Percentiles rank a stretch among this genome's conserved stretches.
Conservation (phyloP, 805 yeast genomes). For the Wickerhamiella vanderwaltii region DNA sequence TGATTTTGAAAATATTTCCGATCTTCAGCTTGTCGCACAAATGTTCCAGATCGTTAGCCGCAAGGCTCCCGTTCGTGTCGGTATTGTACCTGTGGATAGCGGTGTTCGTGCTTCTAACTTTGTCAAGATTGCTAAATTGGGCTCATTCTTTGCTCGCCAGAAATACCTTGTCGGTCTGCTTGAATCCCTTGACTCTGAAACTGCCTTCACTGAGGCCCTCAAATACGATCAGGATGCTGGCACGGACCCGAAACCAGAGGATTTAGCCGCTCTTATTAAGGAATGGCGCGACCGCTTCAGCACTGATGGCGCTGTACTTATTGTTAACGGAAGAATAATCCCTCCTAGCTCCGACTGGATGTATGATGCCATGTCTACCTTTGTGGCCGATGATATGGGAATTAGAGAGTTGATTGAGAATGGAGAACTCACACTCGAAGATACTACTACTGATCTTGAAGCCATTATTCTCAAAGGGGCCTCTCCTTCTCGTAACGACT, state of each 20-base stretch:
- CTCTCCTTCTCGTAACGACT: conserved; percentile 33
- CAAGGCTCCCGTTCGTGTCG: conserved; percentile 67
- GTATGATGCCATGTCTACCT: conserved; percentile 17
- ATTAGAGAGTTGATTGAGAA: conserved; percentile 22
- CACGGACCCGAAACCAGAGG: conserved; percentile 9
- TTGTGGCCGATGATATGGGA: conserved; percentile 40
- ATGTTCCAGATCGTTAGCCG: conserved; percentile 28
- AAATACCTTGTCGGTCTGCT: conserved; percentile 15
- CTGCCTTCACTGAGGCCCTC: conserved; percentile 15
- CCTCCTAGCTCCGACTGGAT: conserved; percentile 21
- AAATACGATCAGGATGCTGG: conserved; percentile 11
- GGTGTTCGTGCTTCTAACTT: conserved; percentile 19
- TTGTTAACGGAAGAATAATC: conserved; percentile 48
- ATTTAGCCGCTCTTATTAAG: conserved; percentile 11
- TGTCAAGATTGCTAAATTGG: conserved; percentile 16
- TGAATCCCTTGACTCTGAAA: conserved; percentile 14
- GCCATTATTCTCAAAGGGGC: conserved; percentile 36
- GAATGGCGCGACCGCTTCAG: conserved; percentile 28
- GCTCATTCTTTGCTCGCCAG: conserved; percentile 17
- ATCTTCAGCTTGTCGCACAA: conserved; percentile 37
- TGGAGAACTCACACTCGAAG: conserved; percentile 22
- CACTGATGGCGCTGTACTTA: conserved; percentile 38
- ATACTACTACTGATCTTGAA: conserved; percentile 16
- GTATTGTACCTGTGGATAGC: conserved; percentile 52
- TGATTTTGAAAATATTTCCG: conserved; percentile 42